phyloP scores from a whole-genome alignment of 2,329 filamentous ascomycete genomes.

The Fusarium newnesense region DNA sequence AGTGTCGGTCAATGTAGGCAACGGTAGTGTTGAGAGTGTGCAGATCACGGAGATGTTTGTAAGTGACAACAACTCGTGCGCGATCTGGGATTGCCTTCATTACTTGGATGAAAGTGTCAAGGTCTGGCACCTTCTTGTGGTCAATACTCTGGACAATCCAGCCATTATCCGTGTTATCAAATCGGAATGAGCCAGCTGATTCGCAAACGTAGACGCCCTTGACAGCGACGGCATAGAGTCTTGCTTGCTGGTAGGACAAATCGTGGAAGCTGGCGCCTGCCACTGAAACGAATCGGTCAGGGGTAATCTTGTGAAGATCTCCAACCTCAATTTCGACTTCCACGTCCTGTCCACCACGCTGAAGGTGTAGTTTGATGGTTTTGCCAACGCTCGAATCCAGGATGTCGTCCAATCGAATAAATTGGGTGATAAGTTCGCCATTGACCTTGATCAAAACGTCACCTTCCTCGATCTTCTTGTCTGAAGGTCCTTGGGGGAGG shows the following conservation, averaged over 20 bases:
- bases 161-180: constrained; percentile 89
- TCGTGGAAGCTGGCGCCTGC: constrained; percentile 95
- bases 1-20: constrained; percentile 92
- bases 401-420: constrained; percentile 90
- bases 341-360: constrained; percentile 88
- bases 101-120: constrained; percentile 90
- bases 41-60: constrained; percentile 93
- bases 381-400: constrained; percentile 87
- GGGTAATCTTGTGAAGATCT: constrained; percentile 93
- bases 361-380: constrained; percentile 82
- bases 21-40: constrained; percentile 95
- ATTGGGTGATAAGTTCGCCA: constrained; percentile 90
- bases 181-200: constrained; percentile 91
- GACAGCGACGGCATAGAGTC: constrained; percentile 90
- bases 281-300: constrained; percentile 93
- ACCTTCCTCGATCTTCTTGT: constrained; percentile 89
- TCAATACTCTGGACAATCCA: constrained; percentile 95
- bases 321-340: constrained; percentile 87
- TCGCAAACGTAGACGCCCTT: constrained; percentile 96
- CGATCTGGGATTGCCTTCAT: constrained; percentile 86
- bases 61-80: constrained; percentile 90
- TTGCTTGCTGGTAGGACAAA: constrained; percentile 96
- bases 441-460: constrained; percentile 96
- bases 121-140: constrained; percentile 87
- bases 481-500: constrained; percentile 87